Base-by-base conservation (phyloP, 768 basidiomycete genomes). In the Pleurotus tuoliensis region DNA sequence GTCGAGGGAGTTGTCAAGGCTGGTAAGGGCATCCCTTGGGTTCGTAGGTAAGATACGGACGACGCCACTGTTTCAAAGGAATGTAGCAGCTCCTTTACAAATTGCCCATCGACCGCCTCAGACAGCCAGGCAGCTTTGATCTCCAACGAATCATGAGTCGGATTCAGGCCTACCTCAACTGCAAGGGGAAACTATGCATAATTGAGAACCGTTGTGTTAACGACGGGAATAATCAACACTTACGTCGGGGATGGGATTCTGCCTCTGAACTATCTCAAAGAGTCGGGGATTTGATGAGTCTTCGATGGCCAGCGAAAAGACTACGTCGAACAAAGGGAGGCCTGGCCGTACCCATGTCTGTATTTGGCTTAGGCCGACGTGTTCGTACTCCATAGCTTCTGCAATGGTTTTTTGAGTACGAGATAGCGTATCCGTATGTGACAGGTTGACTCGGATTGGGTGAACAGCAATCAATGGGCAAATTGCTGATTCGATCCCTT, bases 331-430 rank as follows among this genome's bases (percentile, higher is more conserved):
- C 3, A 71, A 40, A 2, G 65, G 56, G 43, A 63, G 58, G 9
- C 67, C 70, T 18, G 70, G 71, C 20, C 69, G 64, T 47, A 73
- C 43, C 71, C 71, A 73, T 13, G 50, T 60, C 54, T 73, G 70
- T 13, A 73, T 63, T 54, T 68, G 70, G 18, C 67, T 61, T 13
- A 71, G 54, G 12, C 70, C 63, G 20, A 71, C 48, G 50, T 73
- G 69, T 55, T 73, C 71, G 27, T 66, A 60, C 38, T 71, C 70
- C 7, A 70, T 63, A 40, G 66, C 62, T 9, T 64, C 64, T 7
- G 68, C 67, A 15, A 71, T 66, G 12, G 40, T 56, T 24, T 53
- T 40, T 55, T 73, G 71, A 13, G 71, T 62, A 4, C 51, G 43
- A n/a, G 60, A 48, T 13, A 73, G 59, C 18, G 64, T 55, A 9